These are phyloP conservation scores for Candida ortonii DNA, from an alignment of 805 yeast genomes.

Conservation along the genomic window DNA sequence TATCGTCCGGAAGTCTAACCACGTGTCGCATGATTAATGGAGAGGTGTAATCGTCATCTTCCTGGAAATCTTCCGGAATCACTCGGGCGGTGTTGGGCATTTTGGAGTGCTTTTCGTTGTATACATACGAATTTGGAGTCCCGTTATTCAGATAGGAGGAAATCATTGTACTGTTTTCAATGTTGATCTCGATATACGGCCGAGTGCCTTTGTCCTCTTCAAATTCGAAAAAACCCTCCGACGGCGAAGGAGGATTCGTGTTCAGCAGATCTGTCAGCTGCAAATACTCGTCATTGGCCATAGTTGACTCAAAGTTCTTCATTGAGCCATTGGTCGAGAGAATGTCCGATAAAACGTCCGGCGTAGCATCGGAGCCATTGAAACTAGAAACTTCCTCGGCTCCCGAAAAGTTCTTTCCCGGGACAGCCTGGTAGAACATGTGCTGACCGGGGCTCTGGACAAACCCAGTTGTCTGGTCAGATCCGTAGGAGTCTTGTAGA, in stretches of 20 bases:
- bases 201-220: slow-evolving; percentile 26
- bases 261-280: slow-evolving; percentile 40
- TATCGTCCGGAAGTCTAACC: slow-evolving; percentile 50
- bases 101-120: slow-evolving; percentile 50
- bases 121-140: slow-evolving; percentile 42
- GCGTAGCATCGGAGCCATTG: slow-evolving; percentile 19
- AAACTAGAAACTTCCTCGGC: slow-evolving; percentile 4
- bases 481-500: slow-evolving; percentile 4
- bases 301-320: slow-evolving; percentile 30
- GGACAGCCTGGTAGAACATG: slow-evolving; percentile 11
- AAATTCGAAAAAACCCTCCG: slow-evolving; percentile 27
- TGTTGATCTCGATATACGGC: slow-evolving; percentile 31
- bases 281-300: slow-evolving; percentile 41
- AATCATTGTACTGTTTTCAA: slow-evolving; percentile 28
- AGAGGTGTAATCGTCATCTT: slow-evolving; percentile 46
- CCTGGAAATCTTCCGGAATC: slow-evolving; percentile 40
- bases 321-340: slow-evolving; percentile 17
- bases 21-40: slow-evolving; percentile 57
- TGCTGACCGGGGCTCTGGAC: slow-evolving; percentile 16
- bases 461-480: slow-evolving; percentile 15
- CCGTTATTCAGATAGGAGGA: slow-evolving; percentile 33
- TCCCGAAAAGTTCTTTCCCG: slow-evolving; percentile 1
- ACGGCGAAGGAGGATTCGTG: slow-evolving; percentile 36
- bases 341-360: slow-evolving; percentile 18
- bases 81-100: slow-evolving; percentile 48